Base-by-base conservation (phyloP, 352 stramenopile species). In the Phytophthora pseudosyringae region DNA sequence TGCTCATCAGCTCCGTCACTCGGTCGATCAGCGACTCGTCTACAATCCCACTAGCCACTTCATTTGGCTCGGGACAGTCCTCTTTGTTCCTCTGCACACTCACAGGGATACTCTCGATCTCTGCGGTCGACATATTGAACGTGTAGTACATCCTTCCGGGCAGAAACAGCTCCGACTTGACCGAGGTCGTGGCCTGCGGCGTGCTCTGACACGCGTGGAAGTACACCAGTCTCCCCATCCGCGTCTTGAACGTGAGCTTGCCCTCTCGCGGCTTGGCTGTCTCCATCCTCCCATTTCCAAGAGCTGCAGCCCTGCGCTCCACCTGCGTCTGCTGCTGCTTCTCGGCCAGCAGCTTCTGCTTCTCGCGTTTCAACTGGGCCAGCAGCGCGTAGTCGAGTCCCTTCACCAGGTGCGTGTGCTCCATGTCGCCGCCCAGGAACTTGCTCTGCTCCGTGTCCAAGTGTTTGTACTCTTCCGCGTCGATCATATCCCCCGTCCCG, bases 331-430 rank as follows among this genome's bases (percentile, higher is more conserved):
- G 21, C 60, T 86, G 76, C 7, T 65, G 21, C 60, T 86, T 78
- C 7, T 73, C 68, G 1, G 52, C 58, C 58, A 67, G 53, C 11
- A 93, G 64, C 55, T 85, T 85, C 48, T 88, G 63, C 51, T 86
- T 88, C 57, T 97, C 88, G 15, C 78, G 70, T 64, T 94, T 93
- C 25, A 97, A 74, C 59, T 97, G 91, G 38, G 90, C 69, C 25
- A 97, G 73, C 26, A 98, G 69, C 10, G 89, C 79, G 35, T 89
- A 83, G 81, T 98, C 91, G 47, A 98, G 62, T 18, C 67, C 93
- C 56, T 96, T 97, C 4, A 97, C 90, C 15, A 97, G 56, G 70
- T 97, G 89, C 31, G 91, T 95, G 73, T 94, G 87, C 53, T 88
- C 77, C 64, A 93, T 72, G 54, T 97, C 89, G 40, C 88, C 86